Base-by-base conservation (phyloP, 2,329 filamentous ascomycete genomes). In the Botrytis byssoidea region DNA sequence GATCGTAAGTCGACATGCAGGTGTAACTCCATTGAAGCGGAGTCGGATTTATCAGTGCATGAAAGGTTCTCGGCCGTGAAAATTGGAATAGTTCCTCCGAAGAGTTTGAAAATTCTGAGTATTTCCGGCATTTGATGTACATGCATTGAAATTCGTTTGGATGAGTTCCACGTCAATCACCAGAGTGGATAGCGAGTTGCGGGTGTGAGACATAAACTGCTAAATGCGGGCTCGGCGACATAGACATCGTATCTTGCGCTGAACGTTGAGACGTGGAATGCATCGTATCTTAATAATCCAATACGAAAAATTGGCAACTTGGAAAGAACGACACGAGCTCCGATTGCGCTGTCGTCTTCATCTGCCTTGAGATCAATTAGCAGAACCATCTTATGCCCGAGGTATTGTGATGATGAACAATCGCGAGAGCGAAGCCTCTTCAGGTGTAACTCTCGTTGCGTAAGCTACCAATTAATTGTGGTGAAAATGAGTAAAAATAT, bases 1-100 rank as follows among this genome's bases (percentile, higher is more conserved):
- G 46, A 72, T 66, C 22, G 57, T 25, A n/a, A 35, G 46, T 72
- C 57, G 61, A 29, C 32, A 67, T 46, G 25, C 29, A n/a, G 48
- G 35, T n/a, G 65, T 25, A 35, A 67, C n/a, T 29, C 46, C 46
- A 59, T 59, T 55, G 46, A 46, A n/a, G 61, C 29, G 18, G 12
- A 44, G 14, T 59, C 29, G 37, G 46, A 42, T 9, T 44, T 7
- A 66, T 40, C 44, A 48, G 16, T 55, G 29, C 35, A 22, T 40
- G 46, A 32, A 29, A 35, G 25, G 35, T 57, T 57, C 35, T 22
- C 35, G 32, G 16, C 18, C 35, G 6, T 25, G n/a, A 35, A 29
- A 29, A 3, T 32, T 29, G 25, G 5, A 40, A 42, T 5, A 14
- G 9, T 40, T 20, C 35, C 37, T 35, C 64, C 46, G 46, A 55